Evolutionary conservation across 2,329 filamentous ascomycete genomes (phyloP), one percentile per base, ranked within the genome.

Genomic region (Venturia aucupariae): DNA sequence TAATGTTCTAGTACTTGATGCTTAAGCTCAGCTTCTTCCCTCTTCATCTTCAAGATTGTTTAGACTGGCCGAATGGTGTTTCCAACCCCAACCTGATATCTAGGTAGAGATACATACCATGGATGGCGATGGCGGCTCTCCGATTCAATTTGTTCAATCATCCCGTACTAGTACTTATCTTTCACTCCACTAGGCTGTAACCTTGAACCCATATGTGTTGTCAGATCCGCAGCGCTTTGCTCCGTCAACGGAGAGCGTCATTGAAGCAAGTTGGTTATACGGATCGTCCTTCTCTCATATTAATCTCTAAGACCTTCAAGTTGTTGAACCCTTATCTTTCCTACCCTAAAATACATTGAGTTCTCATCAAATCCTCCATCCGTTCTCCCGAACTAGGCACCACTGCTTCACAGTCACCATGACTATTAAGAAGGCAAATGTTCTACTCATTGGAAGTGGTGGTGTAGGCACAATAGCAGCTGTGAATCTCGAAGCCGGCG

Each of bases 381-480:
- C 13, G 13, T 44, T 44, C 17, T 17, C n/a, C n/a, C 4, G 17
- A n/a, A 44, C 42, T n/a, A 8, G n/a, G 13, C n/a, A n/a, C 13
- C 8, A 7, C 46, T 15, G 15, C 4, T 48, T 5, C 27, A 35
- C 2, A 19, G 4, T n/a, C 30, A 10, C 13, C 17, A 61, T 61
- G 59, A 24, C 32, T n/a, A 27, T 5, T 13, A 42, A 61, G 42
- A 79, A 77, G 66, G 66, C 74, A 3, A 76, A 73, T 30, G 19
- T 64, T 8, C 62, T 80, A 8, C 68, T 80, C 19, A 77, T 78
- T 63, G 78, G 78, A n/a, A 72, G 75, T 5, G 78, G 78, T 8
- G 73, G 76, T 44, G 73, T 80, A 15, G 78, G 78, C n/a, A 70
- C 76, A 3, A 71, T 79, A 51, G 79, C 79, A 64, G 69, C 75